phyloP scores from a whole-genome alignment of 2,329 filamentous ascomycete species.

The Fusarium sarcochroum region DNA sequence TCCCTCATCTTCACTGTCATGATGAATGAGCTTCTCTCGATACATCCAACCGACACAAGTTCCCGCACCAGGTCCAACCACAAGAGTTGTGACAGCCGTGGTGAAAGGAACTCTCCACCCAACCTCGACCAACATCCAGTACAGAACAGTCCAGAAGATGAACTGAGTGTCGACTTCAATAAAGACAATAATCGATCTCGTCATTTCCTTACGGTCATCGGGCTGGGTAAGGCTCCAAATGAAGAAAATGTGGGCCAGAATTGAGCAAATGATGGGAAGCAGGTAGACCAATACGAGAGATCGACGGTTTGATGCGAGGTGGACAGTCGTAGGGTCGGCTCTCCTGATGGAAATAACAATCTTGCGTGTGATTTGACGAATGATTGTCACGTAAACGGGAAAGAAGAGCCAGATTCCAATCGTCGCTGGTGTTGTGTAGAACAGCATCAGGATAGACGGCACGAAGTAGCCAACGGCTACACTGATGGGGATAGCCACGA shows the following conservation, averaged over 20 bases:
- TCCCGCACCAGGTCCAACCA: constrained; percentile 58
- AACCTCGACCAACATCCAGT: constrained; percentile 67
- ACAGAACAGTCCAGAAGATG: constrained; percentile 63
- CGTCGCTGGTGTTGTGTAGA: constrained; percentile 53
- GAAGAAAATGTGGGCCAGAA: constrained; percentile 59
- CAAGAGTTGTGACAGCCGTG: constrained; percentile 48
- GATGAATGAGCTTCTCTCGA: constrained; percentile 54
- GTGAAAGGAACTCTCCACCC: constrained; percentile 59
- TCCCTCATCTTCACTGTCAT: constrained; percentile 26
- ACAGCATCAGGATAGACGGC: constrained; percentile 63
- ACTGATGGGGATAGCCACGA: constrained; percentile 68
- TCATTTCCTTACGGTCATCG: constrained; percentile 66
- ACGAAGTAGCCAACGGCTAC: constrained; percentile 63
- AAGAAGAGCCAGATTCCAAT: constrained; percentile 67
- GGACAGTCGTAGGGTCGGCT: constrained; percentile 52
- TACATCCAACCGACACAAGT: constrained; percentile 58
- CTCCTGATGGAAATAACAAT: constrained; percentile 46
- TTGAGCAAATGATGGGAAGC: constrained; percentile 60
- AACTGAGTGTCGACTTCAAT: constrained; percentile 64
- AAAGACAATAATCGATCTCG: constrained; percentile 61
- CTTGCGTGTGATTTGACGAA: constrained; percentile 57
- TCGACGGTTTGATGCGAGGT: constrained; percentile 60
- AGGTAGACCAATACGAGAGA: constrained; percentile 61
- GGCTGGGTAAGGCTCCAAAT: constrained; percentile 56
- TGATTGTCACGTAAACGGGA: constrained; percentile 62